Base-by-base conservation (phyloP, 805 yeast species). In the Metschnikowia bowlesiae region DNA sequence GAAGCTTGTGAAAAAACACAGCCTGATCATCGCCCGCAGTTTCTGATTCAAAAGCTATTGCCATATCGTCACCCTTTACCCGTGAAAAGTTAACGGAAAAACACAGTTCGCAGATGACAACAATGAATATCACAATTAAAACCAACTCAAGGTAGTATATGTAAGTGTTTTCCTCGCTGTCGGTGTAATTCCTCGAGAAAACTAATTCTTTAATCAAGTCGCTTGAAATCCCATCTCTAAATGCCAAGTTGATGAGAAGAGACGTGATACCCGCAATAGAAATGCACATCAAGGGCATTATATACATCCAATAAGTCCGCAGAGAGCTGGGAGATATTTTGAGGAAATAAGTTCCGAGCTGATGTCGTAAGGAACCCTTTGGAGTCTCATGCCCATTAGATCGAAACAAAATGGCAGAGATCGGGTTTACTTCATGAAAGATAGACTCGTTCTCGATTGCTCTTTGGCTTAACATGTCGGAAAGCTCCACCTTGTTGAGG, bases 401-500 rank as follows among this genome's bases (percentile, higher is more conserved):
- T 8, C 58, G 53, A 31, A 69, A 53, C 30, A 70, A 55, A 6
- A 41, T 46, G 2, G 62, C 51, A 1, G 73, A 65, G 10, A 69
- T 46, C 9, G 59, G 50, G 48, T 68, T 67, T 4, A 61, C 64
- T 13, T 65, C 70, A 10, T 67, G 66, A 2, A 62, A 32, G 37
- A 53, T 56, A n/a, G 59, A 53, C n/a, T 16, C 16, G 3, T 39
- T 46, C 16, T 79, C 61, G 10, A 33, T 22, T n/a, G 8, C 41
- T 50, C 13, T 40, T 18, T 39, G 46, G 30, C 53, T 55, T 39
- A 57, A 53, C 39, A 83, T 62, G 52, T 83, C 89, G 13, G 78
- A 78, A 14, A 84, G 71, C 56, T 85, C 91, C 29, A 78, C 63
- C 48, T 89, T 73, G 43, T 83, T 76, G 31, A 83, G 67, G 66